A percentile compares a stretch with the other conserved stretches of the same genome.
Evolutionary conservation across 2,329 filamentous ascomycete genomes (phyloP).

Genomic region (Neonectria sp.): DNA sequence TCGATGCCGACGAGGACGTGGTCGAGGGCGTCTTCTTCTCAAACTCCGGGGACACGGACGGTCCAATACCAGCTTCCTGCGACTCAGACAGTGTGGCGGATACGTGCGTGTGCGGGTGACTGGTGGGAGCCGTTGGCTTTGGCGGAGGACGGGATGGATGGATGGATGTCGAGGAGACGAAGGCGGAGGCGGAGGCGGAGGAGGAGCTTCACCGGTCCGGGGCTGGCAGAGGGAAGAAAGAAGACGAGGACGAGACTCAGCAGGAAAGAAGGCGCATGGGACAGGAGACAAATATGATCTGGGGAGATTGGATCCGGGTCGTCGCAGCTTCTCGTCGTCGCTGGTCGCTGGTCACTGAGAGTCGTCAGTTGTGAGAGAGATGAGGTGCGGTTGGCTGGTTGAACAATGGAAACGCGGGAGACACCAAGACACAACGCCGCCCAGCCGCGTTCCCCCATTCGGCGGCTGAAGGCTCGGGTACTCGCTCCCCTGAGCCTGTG

Average conservation of each 20-base stretch:
- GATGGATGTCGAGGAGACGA: constrained; percentile 29
- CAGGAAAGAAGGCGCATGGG: background rate
- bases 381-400: constrained; percentile 18
- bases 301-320: constrained; percentile 13
- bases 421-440: constrained; percentile 11
- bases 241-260: constrained; percentile 8
- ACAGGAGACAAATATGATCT: background rate
- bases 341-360: background rate
- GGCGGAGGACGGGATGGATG: constrained; percentile 26
- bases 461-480: constrained; percentile 31
- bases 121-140: constrained; percentile 15
- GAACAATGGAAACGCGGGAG: constrained; percentile 35
- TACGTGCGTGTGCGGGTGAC: constrained; percentile 31
- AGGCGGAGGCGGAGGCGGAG: constrained; percentile 29
- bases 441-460: constrained; percentile 43
- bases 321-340: constrained; percentile 18
- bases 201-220: constrained; percentile 36
- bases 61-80: constrained; percentile 52
- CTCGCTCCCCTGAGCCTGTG: constrained; percentile 44
- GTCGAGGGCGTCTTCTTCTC: constrained; percentile 51
- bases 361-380: constrained; percentile 11
- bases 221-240: constrained; percentile 14
- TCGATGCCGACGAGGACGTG: constrained; percentile 44
- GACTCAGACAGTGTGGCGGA: constrained; percentile 57
- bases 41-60: constrained; percentile 54